Conservation (phyloP, 768 basidiomycete species). For the Sporobolomyces roseus region DNA sequence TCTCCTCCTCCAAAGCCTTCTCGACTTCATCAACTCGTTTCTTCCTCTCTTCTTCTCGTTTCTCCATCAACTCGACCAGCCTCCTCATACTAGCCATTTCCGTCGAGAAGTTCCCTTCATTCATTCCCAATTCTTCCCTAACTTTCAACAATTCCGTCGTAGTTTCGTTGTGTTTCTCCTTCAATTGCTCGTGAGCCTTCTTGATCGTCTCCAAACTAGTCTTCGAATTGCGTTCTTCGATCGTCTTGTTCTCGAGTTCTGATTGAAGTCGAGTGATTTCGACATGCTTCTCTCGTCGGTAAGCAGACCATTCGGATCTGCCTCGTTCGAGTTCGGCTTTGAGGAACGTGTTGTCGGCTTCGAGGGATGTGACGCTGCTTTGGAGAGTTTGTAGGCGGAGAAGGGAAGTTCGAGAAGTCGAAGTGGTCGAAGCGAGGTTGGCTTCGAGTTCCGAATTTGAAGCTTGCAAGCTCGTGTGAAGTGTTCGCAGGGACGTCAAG, state of each 20-base stretch:
- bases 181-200: conserved; percentile 65
- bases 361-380: conserved; percentile 60
- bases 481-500: conserved; percentile 69
- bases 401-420: conserved; percentile 12
- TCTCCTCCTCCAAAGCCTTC: conserved; percentile 70
- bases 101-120: conserved; percentile 73
- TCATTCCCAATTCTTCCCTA: conserved; percentile 72
- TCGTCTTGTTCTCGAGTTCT: conserved; percentile 66
- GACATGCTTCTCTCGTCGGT: conserved; percentile 53
- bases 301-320: conserved; percentile 25
- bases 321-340: conserved; percentile 63
- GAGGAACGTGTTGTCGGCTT: conserved; percentile 71
- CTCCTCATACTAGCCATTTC: conserved; percentile 71
- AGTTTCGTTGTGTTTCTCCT: conserved; percentile 71
- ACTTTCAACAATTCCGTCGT: conserved; percentile 70
- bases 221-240: conserved; percentile 64
- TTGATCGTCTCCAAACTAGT: conserved; percentile 69
- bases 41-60: conserved; percentile 78
- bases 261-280: conserved; percentile 73
- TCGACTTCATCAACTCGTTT: conserved; percentile 77
- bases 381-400: conserved; percentile 37
- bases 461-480: conserved; percentile 64
- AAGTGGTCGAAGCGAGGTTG: conserved; percentile 23
- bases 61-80: conserved; percentile 78
- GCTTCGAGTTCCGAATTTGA: conserved; percentile 40